phyloP scores from a whole-genome alignment of 495 filamentous ascomycete genomes.

The Xylaria venustula region DNA sequence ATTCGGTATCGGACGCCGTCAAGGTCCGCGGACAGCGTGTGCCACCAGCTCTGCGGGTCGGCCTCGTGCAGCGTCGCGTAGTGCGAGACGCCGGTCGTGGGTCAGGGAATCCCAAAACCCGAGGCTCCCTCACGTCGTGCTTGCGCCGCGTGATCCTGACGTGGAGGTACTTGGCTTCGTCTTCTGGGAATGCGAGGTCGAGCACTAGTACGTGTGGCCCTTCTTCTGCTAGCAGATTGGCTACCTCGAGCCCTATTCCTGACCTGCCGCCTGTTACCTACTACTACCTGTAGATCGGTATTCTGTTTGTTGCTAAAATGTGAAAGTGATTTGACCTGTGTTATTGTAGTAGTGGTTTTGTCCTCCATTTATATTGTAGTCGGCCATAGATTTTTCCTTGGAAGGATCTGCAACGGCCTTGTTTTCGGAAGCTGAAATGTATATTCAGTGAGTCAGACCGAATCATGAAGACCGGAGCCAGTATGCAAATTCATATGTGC shows the following conservation, averaged over 20 bases:
- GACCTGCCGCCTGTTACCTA: slow-evolving; percentile 1
- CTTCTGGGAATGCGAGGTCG: neutral
- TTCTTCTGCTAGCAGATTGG: neutral
- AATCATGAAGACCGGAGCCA: too few species aligned
- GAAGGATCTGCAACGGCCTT: too few species aligned
- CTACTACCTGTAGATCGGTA: too few species aligned
- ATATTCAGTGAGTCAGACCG: too few species aligned
- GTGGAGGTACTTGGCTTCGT: too few species aligned
- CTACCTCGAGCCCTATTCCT: neutral
- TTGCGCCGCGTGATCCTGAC: neutral
- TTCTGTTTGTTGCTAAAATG: neutral
- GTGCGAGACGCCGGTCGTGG: neutral
- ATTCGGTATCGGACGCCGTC: neutral
- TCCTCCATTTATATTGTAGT: too few species aligned
- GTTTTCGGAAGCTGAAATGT: too few species aligned
- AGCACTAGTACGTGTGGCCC: neutral
- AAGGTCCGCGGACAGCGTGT: neutral
- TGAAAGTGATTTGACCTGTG: neutral
- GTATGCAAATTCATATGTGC: too few species aligned
- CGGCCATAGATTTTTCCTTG: too few species aligned
- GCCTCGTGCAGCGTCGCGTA: neutral
- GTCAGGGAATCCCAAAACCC: neutral
- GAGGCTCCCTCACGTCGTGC: neutral
- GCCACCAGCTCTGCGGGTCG: neutral
- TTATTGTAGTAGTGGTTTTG: too few species aligned